These are phyloP conservation scores for Fusarium sp. DNA, from an alignment of 2,329 filamentous ascomycete species.

Conservation along the genomic window DNA sequence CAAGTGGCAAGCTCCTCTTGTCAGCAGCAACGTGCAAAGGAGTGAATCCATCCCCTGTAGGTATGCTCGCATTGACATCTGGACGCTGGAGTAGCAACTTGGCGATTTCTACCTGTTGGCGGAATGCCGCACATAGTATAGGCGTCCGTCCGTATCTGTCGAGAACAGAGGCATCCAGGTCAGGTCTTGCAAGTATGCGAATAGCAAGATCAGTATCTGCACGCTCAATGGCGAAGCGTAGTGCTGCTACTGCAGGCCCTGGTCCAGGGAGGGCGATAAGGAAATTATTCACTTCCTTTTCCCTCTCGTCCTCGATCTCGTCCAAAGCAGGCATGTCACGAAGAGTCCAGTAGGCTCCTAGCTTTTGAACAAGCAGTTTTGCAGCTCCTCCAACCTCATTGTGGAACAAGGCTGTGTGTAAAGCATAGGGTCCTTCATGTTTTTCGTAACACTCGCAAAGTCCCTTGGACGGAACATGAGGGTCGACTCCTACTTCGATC, in stretches of 20 bases:
- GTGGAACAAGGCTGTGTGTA: conserved; percentile 26
- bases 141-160: conserved; percentile 6
- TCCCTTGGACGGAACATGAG: conserved; percentile 9
- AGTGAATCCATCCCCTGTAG: neutral
- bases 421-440: conserved; percentile 2
- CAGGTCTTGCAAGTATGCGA: conserved; percentile 17
- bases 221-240: conserved; percentile 7
- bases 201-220: conserved; percentile 2
- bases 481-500: conserved; percentile 13
- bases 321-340: conserved; percentile 1
- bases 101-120: neutral
- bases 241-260: neutral
- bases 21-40: conserved; percentile 5
- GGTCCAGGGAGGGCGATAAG: conserved; percentile 15
- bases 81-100: conserved; percentile 1
- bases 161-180: conserved; percentile 8
- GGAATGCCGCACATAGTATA: conserved; percentile 1
- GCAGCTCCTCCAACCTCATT: conserved; percentile 4
- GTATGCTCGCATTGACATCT: neutral
- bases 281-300: conserved; percentile 5
- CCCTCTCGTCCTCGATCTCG: conserved; percentile 1
- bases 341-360: conserved; percentile 22
- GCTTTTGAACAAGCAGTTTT: conserved; percentile 16
- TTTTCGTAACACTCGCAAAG: conserved; percentile 7
- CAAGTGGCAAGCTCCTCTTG: neutral